Base-by-base conservation (phyloP, 352 stramenopile species). In the Phytophthora quininea region DNA sequence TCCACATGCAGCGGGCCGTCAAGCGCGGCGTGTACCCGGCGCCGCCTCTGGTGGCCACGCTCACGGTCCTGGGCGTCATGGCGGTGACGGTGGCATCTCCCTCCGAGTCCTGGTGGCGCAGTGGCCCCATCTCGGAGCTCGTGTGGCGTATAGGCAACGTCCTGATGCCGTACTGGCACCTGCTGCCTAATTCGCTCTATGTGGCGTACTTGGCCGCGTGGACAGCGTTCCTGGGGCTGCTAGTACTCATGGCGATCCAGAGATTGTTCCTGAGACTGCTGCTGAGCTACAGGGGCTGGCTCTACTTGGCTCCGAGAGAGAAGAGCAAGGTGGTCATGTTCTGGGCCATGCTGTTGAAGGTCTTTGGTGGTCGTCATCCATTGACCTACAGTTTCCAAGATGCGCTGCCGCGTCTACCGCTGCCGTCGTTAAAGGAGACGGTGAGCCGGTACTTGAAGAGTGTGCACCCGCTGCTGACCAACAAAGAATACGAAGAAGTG, bases 371-470 rank as follows among this genome's bases (percentile, higher is more conserved):
- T n/a, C 71, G 62, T 40, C 91, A 92, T 58, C 89, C 88, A 19
- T 71, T 97, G 9, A 97, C 90, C 48, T 97, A 96, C 71, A 91
- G 85, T 56, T 97, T 95, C 65, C 97, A 99, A 71, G 76, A 87
- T 38, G 86, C 91, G 11, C 66, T 99, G 29, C 96, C 97, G 6
- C 81, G 86, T 11, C 80, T 99, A 40, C 97, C 97, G 9, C 77
- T 99, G 58, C 96, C 96, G 1, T 69, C 88, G 30, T 82, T 99
- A 10, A 95, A 98, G 58, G 92, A 98, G 48, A 99, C 96, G 4
- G 75, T 99, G 11, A 59, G 81, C 37, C 82, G 89, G 45, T 98
- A 98, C 63, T 73, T 99, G 32, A 87, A 96, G 66, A 98, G 94
- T 10, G 93, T 97, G 19, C 82, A 98, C 62, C 93, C 96, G 33